Base-by-base conservation (phyloP, 768 basidiomycete species). In the Suillus spraguei region DNA sequence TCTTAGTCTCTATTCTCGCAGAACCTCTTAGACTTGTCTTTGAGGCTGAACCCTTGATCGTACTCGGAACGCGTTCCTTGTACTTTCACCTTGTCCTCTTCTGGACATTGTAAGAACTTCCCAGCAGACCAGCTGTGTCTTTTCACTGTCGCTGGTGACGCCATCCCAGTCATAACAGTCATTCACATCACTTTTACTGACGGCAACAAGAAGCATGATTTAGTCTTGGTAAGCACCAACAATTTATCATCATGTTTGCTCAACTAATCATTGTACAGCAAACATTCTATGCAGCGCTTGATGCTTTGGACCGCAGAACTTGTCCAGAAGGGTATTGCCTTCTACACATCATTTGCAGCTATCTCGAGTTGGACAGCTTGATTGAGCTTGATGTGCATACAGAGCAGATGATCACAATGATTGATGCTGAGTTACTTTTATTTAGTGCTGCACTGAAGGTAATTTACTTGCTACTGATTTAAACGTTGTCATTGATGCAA, bases 141-240 rank as follows among this genome's bases (percentile, higher is more conserved):
- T n/a, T n/a, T n/a, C n/a, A n/a, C n/a, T n/a, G n/a, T n/a, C n/a
- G n/a, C n/a, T n/a, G n/a, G n/a, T n/a, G n/a, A n/a, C n/a, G n/a
- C n/a, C n/a, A n/a, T n/a, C n/a, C n/a, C n/a, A n/a, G n/a, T n/a
- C n/a, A n/a, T n/a, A n/a, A 44, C 20, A 6, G 4, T 60, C 36
- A 63, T 67, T 38, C 63, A 67, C 14, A 65, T 72, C 3, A 53
- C 71, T 13, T 79, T 77, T 68, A 66, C 68, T 32, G 78, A 80
- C 66, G 76, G 70, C 3, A 61, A 63, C 13, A 80, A 80, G 63
- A 72, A 68, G 56, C 74, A 74, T 55, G 77, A 80, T 63, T 67
- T 79, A 17, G 64, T 68, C 7, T 77, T 75, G 69, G 78, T 78
- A 64, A 44, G 28, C 28, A 41, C 32, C n/a, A 6, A 59, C 17